Evolutionary conservation across 306 rosid species (phyloP).

Genomic region (Fragaria nilgerrensis): DNA sequence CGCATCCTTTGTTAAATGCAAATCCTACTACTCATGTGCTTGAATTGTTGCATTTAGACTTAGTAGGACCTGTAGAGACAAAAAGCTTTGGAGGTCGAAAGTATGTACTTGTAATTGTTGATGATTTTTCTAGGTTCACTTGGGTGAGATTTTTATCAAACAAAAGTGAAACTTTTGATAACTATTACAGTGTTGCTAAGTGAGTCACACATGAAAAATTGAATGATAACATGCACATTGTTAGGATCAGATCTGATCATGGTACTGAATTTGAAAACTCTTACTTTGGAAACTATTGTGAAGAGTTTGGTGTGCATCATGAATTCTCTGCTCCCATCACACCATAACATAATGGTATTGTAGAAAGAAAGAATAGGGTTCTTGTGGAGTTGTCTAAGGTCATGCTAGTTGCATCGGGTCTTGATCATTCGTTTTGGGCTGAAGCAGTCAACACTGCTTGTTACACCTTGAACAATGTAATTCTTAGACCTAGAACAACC

Average conservation of each 20-base stretch:
- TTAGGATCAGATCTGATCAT: not conserved
- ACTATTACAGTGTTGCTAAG: not conserved
- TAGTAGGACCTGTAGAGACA: not conserved
- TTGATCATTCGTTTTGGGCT: too few species aligned
- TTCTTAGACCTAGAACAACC: too few species aligned
- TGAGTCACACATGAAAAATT: not conserved
- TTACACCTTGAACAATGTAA: too few species aligned
- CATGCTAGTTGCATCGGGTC: too few species aligned
- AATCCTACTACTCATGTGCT: not conserved
- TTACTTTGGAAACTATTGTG: not conserved
- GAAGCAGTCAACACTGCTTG: too few species aligned
- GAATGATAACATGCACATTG: not conserved
- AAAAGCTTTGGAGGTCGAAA: not conserved
- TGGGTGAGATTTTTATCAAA: not conserved
- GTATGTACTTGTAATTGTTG: not conserved
- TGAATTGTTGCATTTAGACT: not conserved
- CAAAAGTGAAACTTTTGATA: not conserved
- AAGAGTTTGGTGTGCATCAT: too few species aligned
- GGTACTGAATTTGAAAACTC: not conserved
- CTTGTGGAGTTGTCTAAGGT: too few species aligned
- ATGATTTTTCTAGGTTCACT: not conserved
- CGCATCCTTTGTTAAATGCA: not conserved
- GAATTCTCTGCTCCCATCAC: too few species aligned
- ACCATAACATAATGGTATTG: too few species aligned
- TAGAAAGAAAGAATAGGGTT: too few species aligned